Evolutionary conservation across 208 protist species (phyloP).

Genomic region (Angomonas ambiguus): DNA sequence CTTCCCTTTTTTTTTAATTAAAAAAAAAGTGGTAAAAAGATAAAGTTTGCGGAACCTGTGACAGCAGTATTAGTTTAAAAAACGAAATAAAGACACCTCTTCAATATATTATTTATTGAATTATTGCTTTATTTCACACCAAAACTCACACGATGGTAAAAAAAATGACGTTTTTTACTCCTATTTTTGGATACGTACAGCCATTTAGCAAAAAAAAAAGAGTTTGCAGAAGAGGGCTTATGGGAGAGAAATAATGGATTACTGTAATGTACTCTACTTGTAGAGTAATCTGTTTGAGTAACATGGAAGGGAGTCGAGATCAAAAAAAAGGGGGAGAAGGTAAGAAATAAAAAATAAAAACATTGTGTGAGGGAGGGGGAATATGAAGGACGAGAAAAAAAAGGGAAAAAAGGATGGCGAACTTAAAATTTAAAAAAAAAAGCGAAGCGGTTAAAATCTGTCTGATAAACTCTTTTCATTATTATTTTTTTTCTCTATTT

Average conservation of each 20-base stretch:
- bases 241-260: neutral
- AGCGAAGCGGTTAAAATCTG: no score
- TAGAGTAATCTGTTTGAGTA: no score
- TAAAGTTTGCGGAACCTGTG: slow-evolving; percentile 6
- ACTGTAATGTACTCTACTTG: no score
- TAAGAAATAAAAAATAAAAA: neutral
- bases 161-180: neutral
- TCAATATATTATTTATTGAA: neutral
- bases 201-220: neutral
- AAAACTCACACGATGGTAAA: neutral
- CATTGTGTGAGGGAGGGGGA: neutral
- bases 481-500: neutral
- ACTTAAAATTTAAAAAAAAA: no score
- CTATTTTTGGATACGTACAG: slow-evolving; percentile 1
- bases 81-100: neutral
- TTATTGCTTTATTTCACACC: no score
- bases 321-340: no score
- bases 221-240: slow-evolving; percentile 6
- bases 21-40: no score
- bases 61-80: slow-evolving; percentile 2
- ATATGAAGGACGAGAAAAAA: neutral
- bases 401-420: neutral
- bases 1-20: neutral
- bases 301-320: no score
- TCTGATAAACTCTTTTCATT: no score